These are phyloP conservation scores for Psilocybe subaeruginosa DNA, from an alignment of 768 basidiomycete species.

Conservation along the genomic window DNA sequence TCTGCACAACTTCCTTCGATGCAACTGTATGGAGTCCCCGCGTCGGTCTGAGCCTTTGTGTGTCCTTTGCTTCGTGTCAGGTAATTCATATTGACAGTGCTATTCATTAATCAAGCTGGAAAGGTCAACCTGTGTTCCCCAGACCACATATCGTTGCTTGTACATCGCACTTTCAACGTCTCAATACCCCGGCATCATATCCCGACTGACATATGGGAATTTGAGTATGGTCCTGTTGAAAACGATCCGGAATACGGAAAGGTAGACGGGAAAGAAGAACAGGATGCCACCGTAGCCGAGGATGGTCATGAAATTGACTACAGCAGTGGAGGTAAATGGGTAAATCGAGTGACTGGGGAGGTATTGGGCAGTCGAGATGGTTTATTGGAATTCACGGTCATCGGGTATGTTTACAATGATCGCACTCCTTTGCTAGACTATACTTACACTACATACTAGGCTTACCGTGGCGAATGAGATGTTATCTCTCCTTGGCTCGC, in stretches of 20 bases:
- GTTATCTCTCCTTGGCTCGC: constrained; percentile 85
- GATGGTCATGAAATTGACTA: constrained; percentile 31
- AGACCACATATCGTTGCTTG: constrained; percentile 88
- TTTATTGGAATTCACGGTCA: constrained; percentile 80
- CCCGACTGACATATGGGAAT: constrained; percentile 77
- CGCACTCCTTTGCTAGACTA: not conserved
- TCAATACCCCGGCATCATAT: constrained; percentile 95
- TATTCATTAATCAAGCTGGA: constrained; percentile 55
- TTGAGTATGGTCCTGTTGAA: constrained; percentile 83
- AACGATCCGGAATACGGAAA: constrained; percentile 75
- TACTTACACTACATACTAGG: constrained; percentile 39
- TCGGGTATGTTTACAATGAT: constrained; percentile 61
- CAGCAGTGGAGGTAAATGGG: constrained; percentile 74
- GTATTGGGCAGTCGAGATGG: constrained; percentile 71
- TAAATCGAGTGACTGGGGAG: constrained; percentile 69
- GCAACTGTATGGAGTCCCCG: constrained; percentile 89
- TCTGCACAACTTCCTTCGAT: constrained; percentile 76
- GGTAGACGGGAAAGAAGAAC: constrained; percentile 28
- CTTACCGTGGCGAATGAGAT: constrained; percentile 91
- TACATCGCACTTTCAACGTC: constrained; percentile 92
- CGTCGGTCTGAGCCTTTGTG: constrained; percentile 80
- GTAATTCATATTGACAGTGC: not conserved
- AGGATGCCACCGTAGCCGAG: constrained; percentile 20
- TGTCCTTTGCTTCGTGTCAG: constrained; percentile 26
- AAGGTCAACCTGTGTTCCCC: constrained; percentile 88